A percentile compares a stretch with the other conserved stretches of the same genome.
Conservation (phyloP, 192 early-diverging fungal species). For the Neocallimastix lanati region DNA sequence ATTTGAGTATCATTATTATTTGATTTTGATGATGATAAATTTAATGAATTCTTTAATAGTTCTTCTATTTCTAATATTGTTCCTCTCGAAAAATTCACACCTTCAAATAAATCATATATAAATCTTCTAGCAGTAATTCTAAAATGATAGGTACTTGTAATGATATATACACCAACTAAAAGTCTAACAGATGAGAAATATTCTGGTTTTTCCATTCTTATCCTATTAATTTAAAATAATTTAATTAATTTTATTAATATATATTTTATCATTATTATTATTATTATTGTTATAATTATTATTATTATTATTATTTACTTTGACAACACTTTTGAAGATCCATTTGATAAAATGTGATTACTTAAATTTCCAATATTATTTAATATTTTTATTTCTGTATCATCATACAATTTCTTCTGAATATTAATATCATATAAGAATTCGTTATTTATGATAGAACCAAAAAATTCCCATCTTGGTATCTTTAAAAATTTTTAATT, state of each 20-base stretch:
- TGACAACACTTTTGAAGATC: background rate
- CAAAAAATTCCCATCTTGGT: background rate
- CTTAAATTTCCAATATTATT: background rate
- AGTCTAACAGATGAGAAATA: slow-evolving; percentile 31
- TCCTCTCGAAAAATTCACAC: background rate
- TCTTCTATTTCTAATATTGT: background rate
- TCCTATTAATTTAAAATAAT: slow-evolving; percentile 9
- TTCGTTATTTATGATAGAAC: background rate
- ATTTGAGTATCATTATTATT: background rate
- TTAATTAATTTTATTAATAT: too few relatives aligned
- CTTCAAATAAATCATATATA: slow-evolving; percentile 52
- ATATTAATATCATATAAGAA: background rate
- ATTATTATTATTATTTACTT: background rate
- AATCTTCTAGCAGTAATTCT: slow-evolving; percentile 50
- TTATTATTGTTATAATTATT: too few relatives aligned
- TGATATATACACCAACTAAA: slow-evolving; percentile 36
- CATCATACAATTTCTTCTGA: background rate
- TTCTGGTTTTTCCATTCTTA: slow-evolving; percentile 35
- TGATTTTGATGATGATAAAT: background rate
- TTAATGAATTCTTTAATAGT: background rate
- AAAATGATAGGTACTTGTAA: slow-evolving; percentile 50
- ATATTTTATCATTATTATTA: too few relatives aligned
- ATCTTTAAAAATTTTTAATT: background rate
- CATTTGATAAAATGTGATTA: background rate
- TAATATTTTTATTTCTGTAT: background rate